Evolutionary conservation across 73 alveolate species (phyloP), one percentile per base, ranked within the genome.

Genomic region (Tetrahymena malaccensis): DNA sequence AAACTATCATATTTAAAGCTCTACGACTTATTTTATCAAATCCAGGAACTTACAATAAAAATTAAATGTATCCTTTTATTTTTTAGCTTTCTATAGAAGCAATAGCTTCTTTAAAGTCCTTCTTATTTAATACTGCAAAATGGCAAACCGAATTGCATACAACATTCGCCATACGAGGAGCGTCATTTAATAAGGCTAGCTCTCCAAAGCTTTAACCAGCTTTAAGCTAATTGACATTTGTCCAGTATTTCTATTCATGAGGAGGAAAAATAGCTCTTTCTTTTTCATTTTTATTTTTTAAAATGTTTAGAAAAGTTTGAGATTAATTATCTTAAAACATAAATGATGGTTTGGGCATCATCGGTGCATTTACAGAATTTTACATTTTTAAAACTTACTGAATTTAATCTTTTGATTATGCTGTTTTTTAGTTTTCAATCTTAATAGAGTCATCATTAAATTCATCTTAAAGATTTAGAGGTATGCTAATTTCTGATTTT

Each of bases 141-240:
- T 55, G 44, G 38, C 97, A 95, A 15, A 43, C 43, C 31, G 95
- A 85, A 43, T 95, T 94, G 84, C 97, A 95, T 21, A 95, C 97
- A n/a, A 95, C 94, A 21, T 94, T 95, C 9, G 97, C 97, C 38
- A 95, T 43, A 44, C 97, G 95, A 44, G 97, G 95, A 2, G 97
- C 97, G 27, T 95, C 97, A 89, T 95, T 95, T 35, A 95, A 55
- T 43, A 95, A 55, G 33, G 97, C 97, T n/a, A 85, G 70, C 84
- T 95, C 97, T 5, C 97, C 97, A 89, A 95, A 95, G 1, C 94
- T 44, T 37, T 95, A 94, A 17, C 97, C 97, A 17, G 93, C 97
- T 70, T 89, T 44, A 19, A 95, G 93, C 25, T 85, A 50, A 95
- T 95, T 95, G 7, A 93, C 97, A 43, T 95, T 95, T 34, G 9